Base-by-base conservation (phyloP, 257 asterid species). In the Fraxinus pennsylvanica region DNA sequence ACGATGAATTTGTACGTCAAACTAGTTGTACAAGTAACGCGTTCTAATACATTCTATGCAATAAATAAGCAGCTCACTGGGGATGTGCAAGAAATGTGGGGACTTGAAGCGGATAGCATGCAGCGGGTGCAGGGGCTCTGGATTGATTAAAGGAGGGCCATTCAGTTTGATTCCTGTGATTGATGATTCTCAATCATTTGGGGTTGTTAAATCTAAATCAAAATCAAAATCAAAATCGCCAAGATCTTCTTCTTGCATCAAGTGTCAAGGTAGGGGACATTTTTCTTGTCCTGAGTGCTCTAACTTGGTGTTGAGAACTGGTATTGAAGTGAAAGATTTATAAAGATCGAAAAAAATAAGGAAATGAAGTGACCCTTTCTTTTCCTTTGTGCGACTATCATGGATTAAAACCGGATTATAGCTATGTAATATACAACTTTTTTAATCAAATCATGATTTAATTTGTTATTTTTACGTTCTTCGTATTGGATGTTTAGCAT, bases 31-130 rank as follows among this genome's bases (percentile, higher is more conserved):
- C 35, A 32, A 32, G 35, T 32, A 32, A 32, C 5, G 0, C 5
- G 0, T 32, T 35, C 39, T 47, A 3, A 47, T 10, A 10, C 7
- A 35, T 35, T 35, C 1, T 47, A 5, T 13, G 57, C 57, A 47
- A 47, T 22, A 43, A 9, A 38, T 29, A 27, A 69, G 70, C 92
- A 94, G 98, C 61, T 93, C 97, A 19, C 63, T 93, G 59, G 93
- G 96, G 8, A 91, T 93, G 94, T 93, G 98, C 85, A 88, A 88
- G 88, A 93, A 83, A 85, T 96, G 99, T 61, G 99, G 98, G 17
- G 97, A 91, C 79, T 25, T 93, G 81, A 91, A 85, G 86, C 74
- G 88, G 79, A 85, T 95, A 79, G 89, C 98, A 6, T 95, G 99
- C 84, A 75, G 90, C 73, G 88, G 72, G 21, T 95, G 98, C 82